Base-by-base conservation (phyloP, 1,284 basidiomycete genomes). In the Irpex sp. region DNA sequence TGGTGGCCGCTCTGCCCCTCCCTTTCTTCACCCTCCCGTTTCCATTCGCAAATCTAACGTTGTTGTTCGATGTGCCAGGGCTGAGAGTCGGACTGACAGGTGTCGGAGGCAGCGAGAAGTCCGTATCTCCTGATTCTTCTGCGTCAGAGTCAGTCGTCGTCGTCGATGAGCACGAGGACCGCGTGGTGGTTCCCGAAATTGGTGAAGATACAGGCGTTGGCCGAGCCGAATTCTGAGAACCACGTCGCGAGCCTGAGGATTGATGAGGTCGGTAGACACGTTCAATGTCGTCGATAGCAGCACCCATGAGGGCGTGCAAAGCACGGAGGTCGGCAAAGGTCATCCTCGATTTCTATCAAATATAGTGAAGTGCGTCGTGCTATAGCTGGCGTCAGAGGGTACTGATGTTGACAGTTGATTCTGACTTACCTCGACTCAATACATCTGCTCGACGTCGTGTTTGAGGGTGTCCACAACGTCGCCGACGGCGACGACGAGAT, bases 281-380 rank as follows among this genome's bases (percentile, higher is more conserved):
- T 72, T 90, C 83, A 51, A 91, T 87, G 68, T 90, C 86, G 73
- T 86, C 81, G 66, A 91, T 76, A 31, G 88, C 88, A 62, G 87
- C 81, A 67, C 83, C 86, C 66, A 91, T 84, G 71, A 91, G 81
- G 67, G 81, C 75, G 65, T 90, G 85, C 36, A 91, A 81, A 21
- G 84, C 83, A 62, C 83, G 83, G 60, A 91, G 81, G 60, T 80
- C 78, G 17, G 85, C 78, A 68, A 91, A 86, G 55, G 88, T 87
- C 84, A 77, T 78, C 38, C 15, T 34, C 21, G 15, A 38, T 13
- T n/a, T 17, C 19, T 59, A 21, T 6, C 17, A 44, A n/a, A 40
- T n/a, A 11, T n/a, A 19, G 34, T 48, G 44, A 59, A 36, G 17
- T n/a, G n/a, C 31, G 49, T 7, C 37, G 21, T 26, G 19, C 19